Evolutionary conservation across 140 eudicot genomes (phyloP).

Genomic region (Stevia rebaudiana): DNA sequence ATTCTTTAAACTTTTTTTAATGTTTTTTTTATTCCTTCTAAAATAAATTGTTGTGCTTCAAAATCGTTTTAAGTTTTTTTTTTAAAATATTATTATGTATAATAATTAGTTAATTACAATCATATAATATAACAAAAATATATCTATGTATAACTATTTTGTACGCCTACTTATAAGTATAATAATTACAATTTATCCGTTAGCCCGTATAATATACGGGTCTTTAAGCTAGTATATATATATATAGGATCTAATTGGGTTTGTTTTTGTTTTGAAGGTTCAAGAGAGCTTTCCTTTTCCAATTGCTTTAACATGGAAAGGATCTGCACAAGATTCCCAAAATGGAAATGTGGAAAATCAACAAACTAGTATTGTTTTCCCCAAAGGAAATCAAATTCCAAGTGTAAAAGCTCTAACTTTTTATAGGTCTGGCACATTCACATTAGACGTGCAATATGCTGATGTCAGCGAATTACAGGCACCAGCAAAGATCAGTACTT

Average conservation of each 20-base stretch:
- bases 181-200: too few relatives aligned
- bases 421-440: slow-evolving; percentile 45
- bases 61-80: too few relatives aligned
- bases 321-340: slow-evolving; percentile 49
- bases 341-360: slow-evolving; percentile 50
- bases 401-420: slow-evolving; percentile 72
- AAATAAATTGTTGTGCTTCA: too few relatives aligned
- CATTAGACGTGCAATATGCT: slow-evolving; percentile 63
- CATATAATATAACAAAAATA: too few relatives aligned
- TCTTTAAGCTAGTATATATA: too few relatives aligned
- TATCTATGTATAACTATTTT: too few relatives aligned
- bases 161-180: too few relatives aligned
- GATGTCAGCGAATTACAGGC: slow-evolving; percentile 72
- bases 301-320: slow-evolving; percentile 79
- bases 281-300: slow-evolving; percentile 79
- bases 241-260: background rate
- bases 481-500: slow-evolving; percentile 68
- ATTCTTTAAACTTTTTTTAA: too few relatives aligned
- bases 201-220: too few relatives aligned
- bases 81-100: too few relatives aligned
- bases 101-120: too few relatives aligned
- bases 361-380: slow-evolving; percentile 60
- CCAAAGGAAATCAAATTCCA: slow-evolving; percentile 74
- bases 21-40: too few relatives aligned
- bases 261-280: slow-evolving; percentile 43